These are phyloP conservation scores for Globisporangium ultimum DNA, from an alignment of 352 stramenopile genomes.

Conservation along the genomic window DNA sequence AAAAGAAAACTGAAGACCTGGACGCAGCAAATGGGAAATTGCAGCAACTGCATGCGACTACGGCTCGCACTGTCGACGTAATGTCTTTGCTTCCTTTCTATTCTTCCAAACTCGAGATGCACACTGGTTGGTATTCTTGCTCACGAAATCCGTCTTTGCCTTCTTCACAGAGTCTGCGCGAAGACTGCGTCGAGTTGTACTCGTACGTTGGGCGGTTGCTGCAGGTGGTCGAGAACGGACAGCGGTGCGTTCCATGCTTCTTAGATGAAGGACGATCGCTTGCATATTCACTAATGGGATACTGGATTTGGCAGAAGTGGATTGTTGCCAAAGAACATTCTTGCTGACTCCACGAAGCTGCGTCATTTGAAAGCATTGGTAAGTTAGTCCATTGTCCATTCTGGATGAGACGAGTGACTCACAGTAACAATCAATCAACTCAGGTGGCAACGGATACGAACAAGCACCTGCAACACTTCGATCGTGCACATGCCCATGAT, in stretches of 20 bases:
- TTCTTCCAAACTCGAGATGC: too few relatives aligned
- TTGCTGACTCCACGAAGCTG: constrained; percentile 64
- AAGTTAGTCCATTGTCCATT: constrained; percentile 3
- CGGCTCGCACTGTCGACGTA: constrained; percentile 46
- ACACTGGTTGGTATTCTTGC: too few relatives aligned
- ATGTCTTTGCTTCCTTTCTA: too few relatives aligned
- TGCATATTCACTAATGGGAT: background rate
- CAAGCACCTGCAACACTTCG: constrained; percentile 22
- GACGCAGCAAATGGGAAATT: constrained; percentile 28
- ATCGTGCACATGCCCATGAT: background rate
- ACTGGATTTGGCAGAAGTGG: constrained; percentile 4
- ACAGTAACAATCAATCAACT: background rate
- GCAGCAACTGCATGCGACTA: constrained; percentile 31
- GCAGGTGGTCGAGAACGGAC: constrained; percentile 13
- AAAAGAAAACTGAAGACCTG: constrained; percentile 47
- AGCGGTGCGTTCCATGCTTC: constrained; percentile 14
- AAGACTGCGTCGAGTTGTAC: constrained; percentile 72
- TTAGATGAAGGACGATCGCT: background rate
- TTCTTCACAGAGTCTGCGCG: constrained; percentile 46
- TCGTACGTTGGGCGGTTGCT: constrained; percentile 49
- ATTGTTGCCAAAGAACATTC: constrained; percentile 59
- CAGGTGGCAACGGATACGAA: constrained; percentile 48
- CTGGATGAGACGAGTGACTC: too few relatives aligned
- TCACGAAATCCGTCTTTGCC: background rate
- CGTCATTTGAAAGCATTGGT: constrained; percentile 73